Conservation (phyloP, 768 basidiomycete genomes). For the Mycena epipterygia region DNA sequence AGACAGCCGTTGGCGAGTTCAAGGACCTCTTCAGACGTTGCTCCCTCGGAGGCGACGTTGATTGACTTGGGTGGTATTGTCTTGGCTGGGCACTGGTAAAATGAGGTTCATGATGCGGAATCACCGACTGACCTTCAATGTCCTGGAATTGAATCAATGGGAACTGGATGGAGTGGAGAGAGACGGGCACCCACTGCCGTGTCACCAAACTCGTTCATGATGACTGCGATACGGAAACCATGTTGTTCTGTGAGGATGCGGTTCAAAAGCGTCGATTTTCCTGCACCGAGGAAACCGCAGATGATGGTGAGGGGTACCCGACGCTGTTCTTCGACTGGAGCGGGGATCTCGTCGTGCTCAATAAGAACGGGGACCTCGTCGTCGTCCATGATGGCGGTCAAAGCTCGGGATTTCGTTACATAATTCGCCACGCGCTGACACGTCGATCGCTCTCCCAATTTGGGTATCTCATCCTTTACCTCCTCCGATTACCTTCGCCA, state of each 20-base stretch:
- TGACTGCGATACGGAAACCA: constrained; percentile 96
- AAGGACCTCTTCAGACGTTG: constrained; percentile 86
- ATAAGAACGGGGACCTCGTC: constrained; percentile 41
- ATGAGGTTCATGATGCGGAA: not conserved
- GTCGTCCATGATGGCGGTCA: not conserved
- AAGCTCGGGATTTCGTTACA: not conserved
- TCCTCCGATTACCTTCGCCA: not conserved
- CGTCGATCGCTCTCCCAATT: constrained; percentile 26
- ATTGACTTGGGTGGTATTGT: constrained; percentile 89
- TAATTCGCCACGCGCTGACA: constrained; percentile 7
- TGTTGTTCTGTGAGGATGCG: constrained; percentile 94
- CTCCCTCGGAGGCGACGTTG: constrained; percentile 81
- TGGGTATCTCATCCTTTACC: not conserved
- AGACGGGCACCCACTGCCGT: constrained; percentile 76
- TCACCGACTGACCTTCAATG: constrained; percentile 81
- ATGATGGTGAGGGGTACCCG: constrained; percentile 91
- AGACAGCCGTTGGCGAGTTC: constrained; percentile 96
- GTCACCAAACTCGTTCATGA: constrained; percentile 99
- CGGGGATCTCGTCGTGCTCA: constrained; percentile 72
- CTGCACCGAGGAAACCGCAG: constrained; percentile 94
- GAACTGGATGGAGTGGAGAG: constrained; percentile 12
- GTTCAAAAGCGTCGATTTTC: constrained; percentile 93
- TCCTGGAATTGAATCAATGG: constrained; percentile 65
- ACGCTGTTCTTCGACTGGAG: constrained; percentile 40
- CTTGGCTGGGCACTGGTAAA: constrained; percentile 68